phyloP scores from a whole-genome alignment of 2,329 filamentous ascomycete genomes.

The Trichocomaceae sp. region DNA sequence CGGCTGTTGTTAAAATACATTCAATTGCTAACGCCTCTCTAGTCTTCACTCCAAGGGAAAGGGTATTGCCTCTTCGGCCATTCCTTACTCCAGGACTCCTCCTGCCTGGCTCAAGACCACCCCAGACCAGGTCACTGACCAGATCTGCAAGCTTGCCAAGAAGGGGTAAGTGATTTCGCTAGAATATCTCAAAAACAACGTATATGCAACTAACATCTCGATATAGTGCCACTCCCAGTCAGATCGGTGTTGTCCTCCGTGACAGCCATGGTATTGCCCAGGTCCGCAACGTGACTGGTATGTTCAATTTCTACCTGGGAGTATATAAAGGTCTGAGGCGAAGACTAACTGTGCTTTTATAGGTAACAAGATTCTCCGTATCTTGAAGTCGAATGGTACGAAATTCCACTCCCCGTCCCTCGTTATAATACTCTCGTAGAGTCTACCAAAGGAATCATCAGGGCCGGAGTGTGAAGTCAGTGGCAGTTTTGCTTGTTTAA shows the following conservation, averaged over 20 bases:
- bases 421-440: slow-evolving; percentile 6
- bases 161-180: slow-evolving; percentile 10
- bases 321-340: neutral
- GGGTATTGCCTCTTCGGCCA: slow-evolving; percentile 91
- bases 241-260: slow-evolving; percentile 98
- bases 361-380: slow-evolving; percentile 99
- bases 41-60: slow-evolving; percentile 98
- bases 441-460: neutral
- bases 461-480: neutral
- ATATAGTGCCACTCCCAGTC: slow-evolving; percentile 76
- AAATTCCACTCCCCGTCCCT: slow-evolving; percentile 19
- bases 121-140: slow-evolving; percentile 95
- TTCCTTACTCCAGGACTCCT: slow-evolving; percentile 91
- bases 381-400: slow-evolving; percentile 96
- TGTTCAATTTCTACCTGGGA: slow-evolving; percentile 26
- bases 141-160: slow-evolving; percentile 47
- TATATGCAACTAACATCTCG: neutral
- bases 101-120: slow-evolving; percentile 98
- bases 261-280: slow-evolving; percentile 97
- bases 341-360: slow-evolving; percentile 37
- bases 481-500: neutral
- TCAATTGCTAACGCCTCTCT: slow-evolving; percentile 2
- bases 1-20: neutral
- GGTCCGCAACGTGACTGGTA: slow-evolving; percentile 96
- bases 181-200: neutral